A percentile compares a stretch with the other conserved stretches of the same genome.
These are phyloP conservation scores for Penicillium expansum DNA, from an alignment of 2,329 filamentous ascomycete species.

Conservation along the genomic window DNA sequence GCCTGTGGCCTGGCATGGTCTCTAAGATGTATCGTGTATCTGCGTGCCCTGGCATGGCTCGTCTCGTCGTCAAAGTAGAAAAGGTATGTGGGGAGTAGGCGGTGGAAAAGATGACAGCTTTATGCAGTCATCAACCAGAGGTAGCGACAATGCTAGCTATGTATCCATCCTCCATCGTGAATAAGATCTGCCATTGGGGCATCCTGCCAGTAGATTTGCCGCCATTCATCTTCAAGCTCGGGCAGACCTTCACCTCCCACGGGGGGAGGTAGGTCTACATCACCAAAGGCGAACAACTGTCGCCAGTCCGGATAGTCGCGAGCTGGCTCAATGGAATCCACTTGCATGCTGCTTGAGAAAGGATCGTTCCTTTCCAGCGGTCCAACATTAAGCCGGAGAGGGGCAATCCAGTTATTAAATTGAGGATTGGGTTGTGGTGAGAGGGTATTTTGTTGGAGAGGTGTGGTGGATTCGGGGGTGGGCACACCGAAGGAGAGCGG, in stretches of 20 bases:
- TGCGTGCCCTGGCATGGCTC: conserved; percentile 23
- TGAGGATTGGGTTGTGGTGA: conserved; percentile 27
- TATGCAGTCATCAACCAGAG: background rate
- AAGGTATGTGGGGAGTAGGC: background rate
- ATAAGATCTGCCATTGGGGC: conserved; percentile 43
- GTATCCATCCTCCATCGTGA: conserved; percentile 42
- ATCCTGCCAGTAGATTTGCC: conserved; percentile 46
- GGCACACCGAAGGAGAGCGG: conserved; percentile 29
- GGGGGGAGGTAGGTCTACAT: conserved; percentile 37
- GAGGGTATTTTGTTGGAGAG: conserved; percentile 22
- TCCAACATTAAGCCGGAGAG: conserved; percentile 26
- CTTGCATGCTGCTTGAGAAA: conserved; percentile 26
- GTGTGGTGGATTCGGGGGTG: conserved; percentile 32
- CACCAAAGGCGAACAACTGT: conserved; percentile 42
- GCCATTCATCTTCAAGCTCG: conserved; percentile 46
- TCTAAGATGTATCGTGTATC: conserved; percentile 1
- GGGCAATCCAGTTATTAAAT: conserved; percentile 35
- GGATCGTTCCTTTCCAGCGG: conserved; percentile 24
- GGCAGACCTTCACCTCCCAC: conserved; percentile 40
- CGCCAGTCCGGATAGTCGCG: conserved; percentile 42
- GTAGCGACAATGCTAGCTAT: conserved; percentile 17
- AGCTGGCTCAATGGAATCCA: conserved; percentile 34
- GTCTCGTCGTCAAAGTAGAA: conserved; percentile 19
- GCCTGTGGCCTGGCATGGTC: conserved; percentile 6
- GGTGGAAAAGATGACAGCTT: background rate